Conservation (phyloP, 2,329 filamentous ascomycete genomes). For the Phialophora expanda region DNA sequence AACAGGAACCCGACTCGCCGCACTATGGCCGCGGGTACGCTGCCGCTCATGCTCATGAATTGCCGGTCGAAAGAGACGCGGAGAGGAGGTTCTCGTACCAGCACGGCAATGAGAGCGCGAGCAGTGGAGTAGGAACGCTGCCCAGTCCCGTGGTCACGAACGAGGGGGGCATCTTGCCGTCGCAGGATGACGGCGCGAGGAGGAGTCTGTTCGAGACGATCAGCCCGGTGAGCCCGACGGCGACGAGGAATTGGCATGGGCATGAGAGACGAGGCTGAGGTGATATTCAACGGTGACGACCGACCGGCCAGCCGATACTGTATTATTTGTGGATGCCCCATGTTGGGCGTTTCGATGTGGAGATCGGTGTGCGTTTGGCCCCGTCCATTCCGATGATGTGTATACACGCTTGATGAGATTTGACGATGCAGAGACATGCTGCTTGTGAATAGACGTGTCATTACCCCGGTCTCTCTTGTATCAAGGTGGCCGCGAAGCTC, state of each 20-base stretch:
- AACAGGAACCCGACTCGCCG: constrained; percentile 2
- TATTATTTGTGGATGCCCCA: too few relatives aligned
- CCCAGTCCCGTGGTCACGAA: constrained; percentile 16
- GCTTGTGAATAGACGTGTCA: neutral
- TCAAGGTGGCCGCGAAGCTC: neutral
- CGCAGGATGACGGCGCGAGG: constrained; percentile 20
- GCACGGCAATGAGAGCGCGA: constrained; percentile 28
- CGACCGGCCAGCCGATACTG: too few relatives aligned
- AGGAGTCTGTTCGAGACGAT: constrained; percentile 28
- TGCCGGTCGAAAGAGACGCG: constrained; percentile 3
- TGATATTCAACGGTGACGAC: neutral
- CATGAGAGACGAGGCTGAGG: neutral
- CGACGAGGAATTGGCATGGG: constrained; percentile 12
- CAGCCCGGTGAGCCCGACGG: constrained; percentile 31
- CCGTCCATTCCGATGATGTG: neutral
- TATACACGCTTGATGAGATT: neutral
- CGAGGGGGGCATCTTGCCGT: neutral
- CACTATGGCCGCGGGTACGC: neutral
- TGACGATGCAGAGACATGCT: neutral
- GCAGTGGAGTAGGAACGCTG: constrained; percentile 29
- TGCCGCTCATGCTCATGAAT: neutral
- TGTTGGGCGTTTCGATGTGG: neutral
- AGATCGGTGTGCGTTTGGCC: neutral
- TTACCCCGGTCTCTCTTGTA: neutral
- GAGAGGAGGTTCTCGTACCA: constrained; percentile 20